Conservation (phyloP, 2,329 filamentous ascomycete species). For the Aspergillus cejpii region DNA sequence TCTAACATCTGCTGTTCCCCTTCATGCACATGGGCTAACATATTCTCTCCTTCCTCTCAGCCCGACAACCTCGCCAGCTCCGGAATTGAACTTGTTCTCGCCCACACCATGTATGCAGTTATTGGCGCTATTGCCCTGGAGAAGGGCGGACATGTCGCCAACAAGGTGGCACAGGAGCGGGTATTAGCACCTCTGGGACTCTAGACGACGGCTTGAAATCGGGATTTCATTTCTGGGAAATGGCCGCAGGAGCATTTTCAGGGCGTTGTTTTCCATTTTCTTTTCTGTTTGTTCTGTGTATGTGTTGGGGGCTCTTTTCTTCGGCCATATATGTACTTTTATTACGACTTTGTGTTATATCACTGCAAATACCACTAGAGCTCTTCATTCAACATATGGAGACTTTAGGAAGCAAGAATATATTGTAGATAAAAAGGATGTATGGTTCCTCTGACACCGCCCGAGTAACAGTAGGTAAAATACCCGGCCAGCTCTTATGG, state of each 20-base stretch:
- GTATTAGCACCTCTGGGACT: constrained; percentile 54
- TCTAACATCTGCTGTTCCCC: background rate
- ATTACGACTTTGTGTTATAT: constrained; percentile 23
- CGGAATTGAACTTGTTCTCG: constrained; percentile 66
- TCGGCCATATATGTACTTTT: constrained; percentile 31
- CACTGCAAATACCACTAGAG: constrained; percentile 20
- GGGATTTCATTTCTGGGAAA: constrained; percentile 16
- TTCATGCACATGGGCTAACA: background rate
- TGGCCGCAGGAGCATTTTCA: constrained; percentile 33
- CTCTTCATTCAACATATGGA: constrained; percentile 13
- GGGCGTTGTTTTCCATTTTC: constrained; percentile 29
- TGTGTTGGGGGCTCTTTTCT: constrained; percentile 18
- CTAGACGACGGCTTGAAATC: constrained; percentile 23
- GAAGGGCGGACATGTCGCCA: constrained; percentile 71
- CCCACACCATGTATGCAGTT: constrained; percentile 74
- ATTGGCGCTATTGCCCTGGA: constrained; percentile 86
- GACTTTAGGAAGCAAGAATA: background rate
- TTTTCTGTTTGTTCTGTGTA: constrained; percentile 19
- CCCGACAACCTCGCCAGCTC: constrained; percentile 63
- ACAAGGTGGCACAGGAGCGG: constrained; percentile 66
- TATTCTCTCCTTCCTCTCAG: constrained; percentile 29
- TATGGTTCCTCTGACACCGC: constrained; percentile 79
- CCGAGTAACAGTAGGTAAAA: constrained; percentile 59
- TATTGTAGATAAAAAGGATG: constrained; percentile 42
- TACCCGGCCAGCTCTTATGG: constrained; percentile 69